A percentile compares a stretch with the other conserved stretches of the same genome.
Evolutionary conservation across 1,284 basidiomycete species (phyloP).

Genomic region (Naganishia liquefaciens): DNA sequence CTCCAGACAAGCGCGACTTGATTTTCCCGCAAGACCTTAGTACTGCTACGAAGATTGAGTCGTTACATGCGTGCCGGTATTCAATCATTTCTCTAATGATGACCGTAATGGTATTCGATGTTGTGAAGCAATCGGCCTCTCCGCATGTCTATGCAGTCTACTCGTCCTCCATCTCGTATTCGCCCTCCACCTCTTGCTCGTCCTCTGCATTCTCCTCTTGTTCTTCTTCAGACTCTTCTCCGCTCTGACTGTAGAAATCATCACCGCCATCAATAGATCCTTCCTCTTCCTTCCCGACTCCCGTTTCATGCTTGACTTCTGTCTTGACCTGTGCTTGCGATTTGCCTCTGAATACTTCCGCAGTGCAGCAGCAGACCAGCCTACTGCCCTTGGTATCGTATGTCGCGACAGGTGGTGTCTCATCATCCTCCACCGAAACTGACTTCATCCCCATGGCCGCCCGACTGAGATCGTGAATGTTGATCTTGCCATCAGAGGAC

Average conservation of each 20-base stretch:
- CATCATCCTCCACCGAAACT: conserved; percentile 42
- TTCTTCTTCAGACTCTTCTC: conserved; percentile 38
- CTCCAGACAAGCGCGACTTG: conserved; percentile 15
- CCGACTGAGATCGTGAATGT: conserved; percentile 70
- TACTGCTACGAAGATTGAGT: background rate
- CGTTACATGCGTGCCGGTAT: background rate
- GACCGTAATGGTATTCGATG: background rate
- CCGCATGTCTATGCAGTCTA: conserved; percentile 33
- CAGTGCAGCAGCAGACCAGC: conserved; percentile 66
- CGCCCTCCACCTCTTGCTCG: conserved; percentile 43
- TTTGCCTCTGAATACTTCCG: conserved; percentile 59
- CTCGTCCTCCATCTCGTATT: conserved; percentile 48
- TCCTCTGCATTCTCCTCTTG: conserved; percentile 47
- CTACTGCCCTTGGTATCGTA: conserved; percentile 84
- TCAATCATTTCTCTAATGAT: no score
- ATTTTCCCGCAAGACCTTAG: conserved; percentile 10
- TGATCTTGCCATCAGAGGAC: conserved; percentile 81
- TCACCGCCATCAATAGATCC: conserved; percentile 42
- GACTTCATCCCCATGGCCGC: conserved; percentile 32
- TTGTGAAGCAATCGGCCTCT: background rate
- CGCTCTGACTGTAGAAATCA: conserved; percentile 42
- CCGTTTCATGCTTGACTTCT: conserved; percentile 52
- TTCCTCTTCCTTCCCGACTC: conserved; percentile 36
- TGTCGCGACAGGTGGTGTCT: conserved; percentile 62
- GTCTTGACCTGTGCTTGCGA: conserved; percentile 54